Percentiles rank a stretch among this genome's conserved stretches.
These are phyloP conservation scores for Nemophila menziesii DNA, from an alignment of 257 asterid genomes.

Conservation along the genomic window DNA sequence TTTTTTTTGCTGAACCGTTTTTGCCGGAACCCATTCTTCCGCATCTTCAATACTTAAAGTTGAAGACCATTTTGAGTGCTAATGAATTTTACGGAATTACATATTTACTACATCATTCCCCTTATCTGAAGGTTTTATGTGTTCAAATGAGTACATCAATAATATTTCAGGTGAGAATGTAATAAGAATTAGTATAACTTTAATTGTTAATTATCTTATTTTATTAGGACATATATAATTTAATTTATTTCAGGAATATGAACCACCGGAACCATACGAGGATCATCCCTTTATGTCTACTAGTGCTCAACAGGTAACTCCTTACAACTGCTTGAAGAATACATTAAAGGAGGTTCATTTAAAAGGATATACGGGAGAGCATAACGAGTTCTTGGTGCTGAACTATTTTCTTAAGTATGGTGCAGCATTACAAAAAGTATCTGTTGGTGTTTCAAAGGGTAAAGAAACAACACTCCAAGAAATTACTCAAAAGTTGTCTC, in stretches of 20 bases:
- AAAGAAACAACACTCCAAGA: conserved; percentile 2
- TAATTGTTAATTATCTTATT: too few species aligned
- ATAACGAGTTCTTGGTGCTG: conserved; percentile 7
- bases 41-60: conserved; percentile 7
- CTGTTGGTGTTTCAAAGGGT: conserved; percentile 7
- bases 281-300: conserved; percentile 9
- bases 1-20: conserved; percentile 3
- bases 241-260: conserved; percentile 12
- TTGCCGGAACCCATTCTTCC: conserved; percentile 5
- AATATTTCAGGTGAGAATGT: conserved; percentile 9
- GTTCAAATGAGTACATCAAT: conserved; percentile 6
- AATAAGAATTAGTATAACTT: too few species aligned
- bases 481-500: conserved; percentile 2
- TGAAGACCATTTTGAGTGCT: conserved; percentile 11
- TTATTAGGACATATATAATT: too few species aligned
- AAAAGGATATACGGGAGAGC: conserved; percentile 16
- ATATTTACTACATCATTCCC: conserved; percentile 18
- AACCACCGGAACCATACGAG: background rate
- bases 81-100: conserved; percentile 20
- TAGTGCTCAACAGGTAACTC: too few species aligned
- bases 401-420: conserved; percentile 12
- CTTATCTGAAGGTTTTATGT: conserved; percentile 13
- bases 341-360: conserved; percentile 11
- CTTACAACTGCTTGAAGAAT: conserved; percentile 1
- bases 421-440: background rate